phyloP scores from a whole-genome alignment of 495 filamentous ascomycete genomes.

The Penicillium ucsense region DNA sequence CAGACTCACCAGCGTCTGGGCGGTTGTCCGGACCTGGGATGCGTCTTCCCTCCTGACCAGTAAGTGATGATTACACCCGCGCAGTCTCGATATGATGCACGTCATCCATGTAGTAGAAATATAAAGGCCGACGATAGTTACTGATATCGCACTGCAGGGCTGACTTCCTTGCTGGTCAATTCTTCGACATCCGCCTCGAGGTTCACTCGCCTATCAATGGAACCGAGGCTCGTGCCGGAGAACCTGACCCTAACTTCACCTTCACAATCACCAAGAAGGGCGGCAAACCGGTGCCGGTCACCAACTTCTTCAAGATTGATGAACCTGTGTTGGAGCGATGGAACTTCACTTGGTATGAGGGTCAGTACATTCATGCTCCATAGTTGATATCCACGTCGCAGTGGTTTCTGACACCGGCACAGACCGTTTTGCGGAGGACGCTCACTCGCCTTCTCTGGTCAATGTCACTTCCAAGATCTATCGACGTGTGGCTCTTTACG shows the following conservation, averaged over 20 bases:
- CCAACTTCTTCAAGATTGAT: slow-evolving; percentile 48
- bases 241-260: slow-evolving; percentile 57
- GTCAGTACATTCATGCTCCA: slow-evolving; percentile 13
- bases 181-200: slow-evolving; percentile 68
- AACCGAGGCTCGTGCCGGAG: slow-evolving; percentile 52
- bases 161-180: slow-evolving; percentile 65
- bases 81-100: not conserved
- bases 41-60: slow-evolving; percentile 67
- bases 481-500: slow-evolving; percentile 54
- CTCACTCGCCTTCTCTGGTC: slow-evolving; percentile 51
- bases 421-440: slow-evolving; percentile 63
- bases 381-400: not conserved
- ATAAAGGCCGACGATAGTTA: not conserved
- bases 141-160: slow-evolving; percentile 15
- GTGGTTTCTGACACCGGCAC: not conserved
- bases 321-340: slow-evolving; percentile 59
- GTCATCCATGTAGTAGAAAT: not conserved
- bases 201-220: slow-evolving; percentile 69
- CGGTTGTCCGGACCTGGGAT: slow-evolving; percentile 61
- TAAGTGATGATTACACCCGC: slow-evolving; percentile 16
- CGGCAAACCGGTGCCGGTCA: slow-evolving; percentile 32
- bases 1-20: slow-evolving; percentile 66
- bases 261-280: slow-evolving; percentile 57
- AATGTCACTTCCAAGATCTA: slow-evolving; percentile 64
- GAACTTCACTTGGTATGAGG: slow-evolving; percentile 63